phyloP scores from a whole-genome alignment of 805 yeast species.

The Candida boidinii region DNA sequence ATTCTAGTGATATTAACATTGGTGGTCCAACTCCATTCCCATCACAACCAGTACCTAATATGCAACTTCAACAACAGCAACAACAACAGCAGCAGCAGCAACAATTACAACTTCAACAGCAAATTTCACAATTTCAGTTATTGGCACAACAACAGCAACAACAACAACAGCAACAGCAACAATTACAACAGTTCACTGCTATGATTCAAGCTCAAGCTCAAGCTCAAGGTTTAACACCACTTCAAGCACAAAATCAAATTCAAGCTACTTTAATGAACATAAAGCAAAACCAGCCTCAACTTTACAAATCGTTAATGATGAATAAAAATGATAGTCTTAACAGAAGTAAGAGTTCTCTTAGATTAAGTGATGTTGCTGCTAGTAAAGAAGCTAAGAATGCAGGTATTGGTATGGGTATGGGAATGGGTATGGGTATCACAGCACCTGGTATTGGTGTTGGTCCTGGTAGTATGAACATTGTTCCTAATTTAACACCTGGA shows the following conservation, averaged over 20 bases:
- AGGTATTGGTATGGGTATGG: no score
- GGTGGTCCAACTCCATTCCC: not conserved
- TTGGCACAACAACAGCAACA: not conserved
- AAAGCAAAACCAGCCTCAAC: slow-evolving; percentile 8
- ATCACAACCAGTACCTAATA: no score
- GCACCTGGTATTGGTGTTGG: no score
- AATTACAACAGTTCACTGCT: no score
- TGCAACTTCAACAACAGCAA: not conserved
- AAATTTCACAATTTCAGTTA: not conserved
- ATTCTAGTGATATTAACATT: not conserved
- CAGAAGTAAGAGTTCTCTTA: slow-evolving; percentile 43
- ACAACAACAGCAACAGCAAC: not conserved
- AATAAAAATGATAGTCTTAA: slow-evolving; percentile 15
- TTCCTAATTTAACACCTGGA: no score
- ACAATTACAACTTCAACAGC: not conserved
- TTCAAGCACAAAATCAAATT: slow-evolving; percentile 3
- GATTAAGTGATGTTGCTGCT: slow-evolving; percentile 45
- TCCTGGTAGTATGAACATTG: no score
- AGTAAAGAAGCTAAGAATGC: slow-evolving; percentile 24
- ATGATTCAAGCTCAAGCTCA: slow-evolving; percentile 1
- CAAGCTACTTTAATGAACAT: slow-evolving; percentile 8
- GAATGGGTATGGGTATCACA: no score
- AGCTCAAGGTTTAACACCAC: not conserved
- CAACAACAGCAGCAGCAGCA: not conserved
- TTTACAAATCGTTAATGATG: slow-evolving; percentile 3